Base-by-base conservation (phyloP, 192 early-diverging fungal genomes). In the Coemansia sp. region DNA sequence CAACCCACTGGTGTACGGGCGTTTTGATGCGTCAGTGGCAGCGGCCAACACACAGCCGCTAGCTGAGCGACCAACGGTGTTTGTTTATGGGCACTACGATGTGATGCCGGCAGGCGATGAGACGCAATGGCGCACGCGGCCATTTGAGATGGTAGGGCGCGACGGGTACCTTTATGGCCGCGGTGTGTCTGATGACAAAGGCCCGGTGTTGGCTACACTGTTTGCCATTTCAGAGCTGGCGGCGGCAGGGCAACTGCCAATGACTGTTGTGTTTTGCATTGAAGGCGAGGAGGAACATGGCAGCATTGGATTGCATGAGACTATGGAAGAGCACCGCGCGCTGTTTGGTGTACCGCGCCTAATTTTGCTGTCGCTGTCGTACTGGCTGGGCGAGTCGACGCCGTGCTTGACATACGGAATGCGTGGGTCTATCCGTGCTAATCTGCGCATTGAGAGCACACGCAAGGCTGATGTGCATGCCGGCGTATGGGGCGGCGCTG, bases 51-150 rank as follows among this genome's bases (percentile, higher is more conserved):
- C 69, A 67, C 56, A 19, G 59, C 47, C 59, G 46, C 69, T 64
- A 65, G 70, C 31, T 0, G 63, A 64, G 19, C 26, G 53, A 58
- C 75, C 77, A 14, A 86, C 85, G 22, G 84, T 90, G 2, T 75
- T 92, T 26, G 83, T 92, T 2, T 92, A 92, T 68, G 91, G 89
- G 2, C 91, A 93, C 74, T 91, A 91, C 61, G 91, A 93, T 66
- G 91, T 93, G 7, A 90, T 93, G 82, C 79, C 86, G 14, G 88
- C 89, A 0, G 78, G 78, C 56, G 87, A 89, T 42, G 76, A 80
- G 68, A 72, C 75, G 38, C 83, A 80, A 59, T 93, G 91, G 91
- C 63, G 62, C 21, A 72, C 83, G 37, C 72, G 78, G 63, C 90
- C 91, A 9, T 93, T 93, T 53, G 75, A 79, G 59, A 56, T 92